Evolutionary conservation across 2,329 filamentous ascomycete species (phyloP).

Genomic region (Fusarium abutilonis): DNA sequence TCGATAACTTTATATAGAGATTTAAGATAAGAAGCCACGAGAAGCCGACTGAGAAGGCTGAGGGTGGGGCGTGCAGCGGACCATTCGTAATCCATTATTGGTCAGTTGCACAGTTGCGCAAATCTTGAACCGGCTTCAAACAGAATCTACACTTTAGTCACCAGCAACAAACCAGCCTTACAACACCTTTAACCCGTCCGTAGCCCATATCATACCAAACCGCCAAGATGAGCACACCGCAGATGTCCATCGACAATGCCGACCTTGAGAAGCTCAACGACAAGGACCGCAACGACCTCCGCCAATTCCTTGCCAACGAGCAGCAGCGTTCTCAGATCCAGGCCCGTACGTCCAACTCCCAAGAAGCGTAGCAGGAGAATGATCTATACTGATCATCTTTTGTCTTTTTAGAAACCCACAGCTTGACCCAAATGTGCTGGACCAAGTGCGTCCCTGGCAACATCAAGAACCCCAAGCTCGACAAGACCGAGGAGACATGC

Average conservation of each 20-base stretch:
- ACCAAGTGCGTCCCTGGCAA: slow-evolving; percentile 86
- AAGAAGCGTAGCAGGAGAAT: background rate
- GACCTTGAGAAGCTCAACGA: slow-evolving; percentile 81
- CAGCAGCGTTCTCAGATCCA: slow-evolving; percentile 80
- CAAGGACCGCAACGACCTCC: slow-evolving; percentile 86
- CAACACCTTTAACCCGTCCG: background rate
- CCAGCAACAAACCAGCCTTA: slow-evolving; percentile 16
- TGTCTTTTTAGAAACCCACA: slow-evolving; percentile 59
- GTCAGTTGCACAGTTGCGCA: slow-evolving; percentile 21
- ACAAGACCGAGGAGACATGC: slow-evolving; percentile 82
- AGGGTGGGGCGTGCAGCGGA: slow-evolving; percentile 17
- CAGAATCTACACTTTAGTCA: slow-evolving; percentile 11
- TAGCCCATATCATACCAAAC: slow-evolving; percentile 1
- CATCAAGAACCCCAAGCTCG: slow-evolving; percentile 77
- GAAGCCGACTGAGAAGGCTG: background rate
- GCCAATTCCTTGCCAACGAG: slow-evolving; percentile 86
- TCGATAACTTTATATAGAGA: too few species aligned
- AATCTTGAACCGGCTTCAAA: slow-evolving; percentile 32
- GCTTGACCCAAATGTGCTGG: slow-evolving; percentile 82
- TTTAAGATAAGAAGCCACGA: background rate
- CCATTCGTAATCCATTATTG: slow-evolving; percentile 25
- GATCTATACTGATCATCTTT: slow-evolving; percentile 11
- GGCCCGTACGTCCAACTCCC: slow-evolving; percentile 59
- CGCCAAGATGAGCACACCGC: slow-evolving; percentile 50
- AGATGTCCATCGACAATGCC: slow-evolving; percentile 58